Base-by-base conservation (phyloP, 2,329 filamentous ascomycete genomes). In the Lojkania enalia region DNA sequence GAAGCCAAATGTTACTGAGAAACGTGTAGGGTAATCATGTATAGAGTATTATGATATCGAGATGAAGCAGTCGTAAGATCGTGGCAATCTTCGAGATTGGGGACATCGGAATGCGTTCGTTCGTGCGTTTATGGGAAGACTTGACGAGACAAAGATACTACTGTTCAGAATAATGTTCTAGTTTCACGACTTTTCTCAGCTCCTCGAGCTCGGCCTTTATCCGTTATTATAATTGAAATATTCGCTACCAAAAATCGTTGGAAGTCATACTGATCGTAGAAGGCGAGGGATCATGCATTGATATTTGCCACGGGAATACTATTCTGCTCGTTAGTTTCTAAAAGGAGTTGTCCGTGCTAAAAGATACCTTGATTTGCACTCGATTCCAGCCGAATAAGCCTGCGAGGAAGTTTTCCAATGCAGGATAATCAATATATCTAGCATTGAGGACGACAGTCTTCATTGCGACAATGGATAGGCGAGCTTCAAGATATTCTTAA, bases 271-370 rank as follows among this genome's bases (percentile, higher is more conserved):
- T 27, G 36, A 20, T 16, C 35, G 19, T 3, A 46, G 27, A 5
- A 23, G 18, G 2, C 44, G 31, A 5, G 44, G 44, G 25, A 47
- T 32, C 5, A n/a, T 32, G 27, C 38, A 42, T 35, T 37, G 20
- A 27, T 32, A 47, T 32, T 38, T 35, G 7, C 39, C 44, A 15
- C 44, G 39, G 11, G 16, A 29, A 9, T 19, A 42, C 44, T 47
- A 18, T 15, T 9, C 15, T 27, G 12, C 5, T 5, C 9, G 29
- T 37, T 29, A 47, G 20, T 18, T 12, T 5, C 18, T 42, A 3
- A 11, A 42, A 4, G n/a, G 30, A 33, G 30, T 6, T 12, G 30
- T 16, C 7, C 9, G 15, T 15, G 30, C 30, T 33, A 12, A 7
- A 11, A n/a, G 9, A 11, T 33, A 33, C 30, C 30, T 7, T 33